These are phyloP conservation scores for Marasmius sp. DNA, from an alignment of 1,284 basidiomycete genomes.

Conservation along the genomic window DNA sequence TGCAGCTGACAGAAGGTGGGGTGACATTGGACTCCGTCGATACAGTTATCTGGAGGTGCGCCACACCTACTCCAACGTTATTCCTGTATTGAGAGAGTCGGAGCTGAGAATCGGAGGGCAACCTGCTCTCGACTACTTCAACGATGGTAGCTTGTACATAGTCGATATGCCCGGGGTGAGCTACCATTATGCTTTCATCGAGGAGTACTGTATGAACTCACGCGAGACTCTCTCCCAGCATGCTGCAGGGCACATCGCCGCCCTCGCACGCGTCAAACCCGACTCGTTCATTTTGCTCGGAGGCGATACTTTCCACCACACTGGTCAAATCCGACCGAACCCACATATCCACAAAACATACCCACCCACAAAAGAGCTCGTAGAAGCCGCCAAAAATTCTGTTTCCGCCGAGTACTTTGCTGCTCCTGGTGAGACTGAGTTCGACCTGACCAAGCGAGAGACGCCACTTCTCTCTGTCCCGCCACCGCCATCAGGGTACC, in stretches of 20 bases:
- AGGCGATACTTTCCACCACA: constrained; percentile 22
- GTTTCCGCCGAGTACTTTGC: constrained; percentile 14
- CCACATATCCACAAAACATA: constrained; percentile 5
- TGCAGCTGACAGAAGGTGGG: constrained; percentile 18
- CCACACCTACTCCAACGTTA: no score
- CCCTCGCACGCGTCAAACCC: constrained; percentile 21
- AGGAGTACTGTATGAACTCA: no score
- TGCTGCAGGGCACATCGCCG: constrained; percentile 18
- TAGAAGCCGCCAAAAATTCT: constrained; percentile 7
- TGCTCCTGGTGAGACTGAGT: not conserved
- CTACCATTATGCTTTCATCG: not conserved
- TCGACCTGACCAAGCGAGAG: constrained; percentile 11
- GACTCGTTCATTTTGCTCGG: constrained; percentile 22
- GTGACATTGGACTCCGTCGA: constrained; percentile 16
- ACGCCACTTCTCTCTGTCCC: constrained; percentile 13
- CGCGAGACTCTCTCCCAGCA: not conserved
- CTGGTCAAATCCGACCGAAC: constrained; percentile 21
- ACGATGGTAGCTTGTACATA: constrained; percentile 22
- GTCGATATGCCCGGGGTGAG: constrained; percentile 21
- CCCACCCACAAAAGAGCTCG: constrained; percentile 15
- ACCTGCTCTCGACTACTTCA: constrained; percentile 18
- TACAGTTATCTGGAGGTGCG: constrained; percentile 24
- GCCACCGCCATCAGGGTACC: not conserved
- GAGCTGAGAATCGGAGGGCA: constrained; percentile 16
- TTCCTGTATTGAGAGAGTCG: no score